Percentiles rank a stretch among this genome's conserved stretches.
These are phyloP conservation scores for Suhomyces guaymorum DNA, from an alignment of 1,139 yeast species.

Conservation along the genomic window DNA sequence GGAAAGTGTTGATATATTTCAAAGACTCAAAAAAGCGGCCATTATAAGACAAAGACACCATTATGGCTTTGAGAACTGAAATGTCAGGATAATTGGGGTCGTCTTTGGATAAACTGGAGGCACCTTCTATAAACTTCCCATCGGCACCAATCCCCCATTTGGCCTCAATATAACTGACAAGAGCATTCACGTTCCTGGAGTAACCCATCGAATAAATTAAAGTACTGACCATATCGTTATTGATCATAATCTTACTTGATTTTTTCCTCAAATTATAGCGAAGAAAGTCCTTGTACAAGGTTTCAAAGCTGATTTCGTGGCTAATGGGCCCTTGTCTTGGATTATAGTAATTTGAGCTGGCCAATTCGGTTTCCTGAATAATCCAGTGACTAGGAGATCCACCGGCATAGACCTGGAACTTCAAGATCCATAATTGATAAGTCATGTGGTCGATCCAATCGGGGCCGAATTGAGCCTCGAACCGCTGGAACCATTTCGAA, in stretches of 20 bases:
- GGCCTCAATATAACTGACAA: slow-evolving; percentile 29
- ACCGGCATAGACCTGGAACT: slow-evolving; percentile 35
- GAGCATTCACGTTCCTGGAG: slow-evolving; percentile 25
- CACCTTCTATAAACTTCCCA: slow-evolving; percentile 20
- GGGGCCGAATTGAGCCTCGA: slow-evolving; percentile 28
- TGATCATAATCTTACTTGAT: slow-evolving; percentile 21
- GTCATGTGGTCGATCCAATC: slow-evolving; percentile 27
- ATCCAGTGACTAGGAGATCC: slow-evolving; percentile 39
- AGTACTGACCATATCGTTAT: slow-evolving; percentile 25
- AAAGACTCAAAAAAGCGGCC: slow-evolving; percentile 33
- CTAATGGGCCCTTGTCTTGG: slow-evolving; percentile 24
- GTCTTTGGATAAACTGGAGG: slow-evolving; percentile 4
- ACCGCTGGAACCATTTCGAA: slow-evolving; percentile 39
- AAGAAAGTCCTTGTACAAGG: slow-evolving; percentile 27
- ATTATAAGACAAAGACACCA: slow-evolving; percentile 35
- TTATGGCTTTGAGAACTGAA: slow-evolving; percentile 30
- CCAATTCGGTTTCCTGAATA: slow-evolving; percentile 24
- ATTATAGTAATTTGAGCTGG: slow-evolving; percentile 16
- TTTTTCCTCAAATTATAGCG: slow-evolving; percentile 13
- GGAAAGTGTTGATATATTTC: slow-evolving; percentile 39
- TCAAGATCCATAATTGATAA: slow-evolving; percentile 36
- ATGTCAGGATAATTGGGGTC: slow-evolving; percentile 32
- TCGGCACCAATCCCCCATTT: slow-evolving; percentile 34
- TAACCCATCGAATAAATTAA: slow-evolving; percentile 39
- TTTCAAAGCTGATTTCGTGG: slow-evolving; percentile 23